Evolutionary conservation across 192 early-diverging fungal species (phyloP), one percentile per base, ranked within the genome.

Genomic region (Pecoramyces ruminantium): DNA sequence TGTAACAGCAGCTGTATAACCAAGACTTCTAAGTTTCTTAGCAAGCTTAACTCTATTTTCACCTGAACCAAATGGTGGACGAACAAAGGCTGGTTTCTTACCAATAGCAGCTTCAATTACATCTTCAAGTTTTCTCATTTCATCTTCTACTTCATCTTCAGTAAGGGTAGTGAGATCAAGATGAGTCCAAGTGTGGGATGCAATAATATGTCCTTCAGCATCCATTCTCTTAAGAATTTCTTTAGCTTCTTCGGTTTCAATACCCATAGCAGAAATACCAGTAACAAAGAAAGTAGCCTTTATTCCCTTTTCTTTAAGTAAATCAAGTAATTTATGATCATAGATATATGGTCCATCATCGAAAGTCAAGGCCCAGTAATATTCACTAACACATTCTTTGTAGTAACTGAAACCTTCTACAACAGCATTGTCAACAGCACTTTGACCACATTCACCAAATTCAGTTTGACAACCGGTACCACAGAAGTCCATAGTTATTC

Each of bases 271-370:
- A 67, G 91, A 90, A 77, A 86, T 84, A 78, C 91, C 91, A 81
- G 92, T 90, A 77, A 88, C 83, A 84, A 92, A 92, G 83, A 93
- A 88, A 16, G 92, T 89, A 8, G 89, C 86, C 42, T 88, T 90
- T 40, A 88, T 80, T 17, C 87, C 86, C 30, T 88, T 78, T 16
- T 83, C 29, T 18, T 83, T 79, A 38, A 93, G 81, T 42, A 84
- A 86, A 40, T 86, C 82, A 34, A 89, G 83, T 38, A 92, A 80
- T 6, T 84, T 83, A 25, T 83, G 82, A 38, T 86, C 86, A 29
- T 85, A 87, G 14, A 81, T 79, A 28, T 86, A 88, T 21, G 91
- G 91, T 9, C 92, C 92, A 86, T 93, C 92, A 84, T 93, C 92
- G 80, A 90, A 93, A 15, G 90, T 90, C 78, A 92, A 77, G 86